Base-by-base conservation (phyloP, 306 rosid species). In the Morella rubra region DNA sequence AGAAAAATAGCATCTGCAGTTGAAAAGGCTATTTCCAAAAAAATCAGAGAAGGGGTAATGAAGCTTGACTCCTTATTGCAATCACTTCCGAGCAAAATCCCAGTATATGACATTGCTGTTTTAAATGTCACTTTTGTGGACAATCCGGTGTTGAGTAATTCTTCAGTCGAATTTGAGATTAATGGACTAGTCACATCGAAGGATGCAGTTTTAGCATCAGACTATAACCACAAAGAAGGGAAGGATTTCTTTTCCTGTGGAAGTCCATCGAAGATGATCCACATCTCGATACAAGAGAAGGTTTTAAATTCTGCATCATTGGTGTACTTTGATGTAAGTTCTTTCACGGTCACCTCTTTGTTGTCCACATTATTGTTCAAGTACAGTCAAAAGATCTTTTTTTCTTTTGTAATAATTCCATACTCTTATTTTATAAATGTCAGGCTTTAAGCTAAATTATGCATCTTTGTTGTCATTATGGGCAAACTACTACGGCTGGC, bases 211-310 rank as follows among this genome's bases (percentile, higher is more conserved):
- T 82, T 68, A 53, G 71, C 10, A 60, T 69, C 91, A 73, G 72
- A 80, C 75, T 53, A 73, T 77, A 64, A 55, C 82, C 76, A 54
- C 55, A 73, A 76, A 44, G 85, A 58, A 66, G 73, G 65, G 50
- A 42, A 78, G 69, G 65, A 76, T 80, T 80, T 79, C 65, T 72
- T 82, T 81, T 66, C 81, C 60, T 84, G 84, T 81, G 83, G 82
- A 32, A 88, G 81, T 77, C 77, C 85, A 44, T 87, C 76, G 53
- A 88, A 87, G 84, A 93, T 93, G 98, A 74, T 90, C 71, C 83
- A 86, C 84, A 78, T 93, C 69, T 90, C 96, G 45, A 66, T 91
- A 50, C 96, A 91, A 69, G 97, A 91, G 89, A 76, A 79, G 54
- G 89, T 93, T 58, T 83, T 93, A 73, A 81, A 87, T 76, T 91